Conservation (phyloP, 176 grass and related monocot species). For the Oryza rufipogon region DNA sequence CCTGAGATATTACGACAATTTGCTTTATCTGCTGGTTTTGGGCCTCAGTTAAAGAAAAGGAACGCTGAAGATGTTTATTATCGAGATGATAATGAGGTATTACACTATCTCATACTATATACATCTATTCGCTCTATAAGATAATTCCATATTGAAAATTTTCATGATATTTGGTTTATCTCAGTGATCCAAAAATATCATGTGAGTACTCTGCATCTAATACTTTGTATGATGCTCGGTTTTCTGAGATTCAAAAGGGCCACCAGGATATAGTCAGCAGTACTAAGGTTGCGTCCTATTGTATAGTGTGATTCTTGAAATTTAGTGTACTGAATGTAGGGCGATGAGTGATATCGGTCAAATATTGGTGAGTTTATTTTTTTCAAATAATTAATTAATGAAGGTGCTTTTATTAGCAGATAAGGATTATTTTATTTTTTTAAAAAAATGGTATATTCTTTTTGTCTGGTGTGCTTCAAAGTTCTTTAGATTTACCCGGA, state of each 20-base stretch:
- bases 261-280: constrained; percentile 10
- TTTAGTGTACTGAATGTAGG: not conserved
- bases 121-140: not conserved
- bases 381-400: constrained; percentile 3
- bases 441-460: not conserved
- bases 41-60: constrained; percentile 89
- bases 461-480: not conserved
- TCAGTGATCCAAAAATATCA: not conserved
- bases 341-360: not conserved
- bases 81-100: constrained; percentile 88
- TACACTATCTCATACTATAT: constrained; percentile 7
- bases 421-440: not conserved
- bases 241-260: not conserved
- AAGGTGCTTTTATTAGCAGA: constrained; percentile 23
- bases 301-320: not conserved
- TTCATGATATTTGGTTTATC: constrained; percentile 1
- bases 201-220: not conserved
- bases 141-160: constrained; percentile 27
- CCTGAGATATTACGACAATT: constrained; percentile 94
- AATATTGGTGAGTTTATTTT: not conserved
- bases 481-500: not conserved
- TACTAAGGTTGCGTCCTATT: constrained; percentile 5
- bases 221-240: constrained; percentile 15
- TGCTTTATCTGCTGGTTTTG: constrained; percentile 95
- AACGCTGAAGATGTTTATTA: constrained; percentile 62